These are phyloP conservation scores for Picea abies DNA, from an alignment of 83 land plant species.

Conservation along the genomic window DNA sequence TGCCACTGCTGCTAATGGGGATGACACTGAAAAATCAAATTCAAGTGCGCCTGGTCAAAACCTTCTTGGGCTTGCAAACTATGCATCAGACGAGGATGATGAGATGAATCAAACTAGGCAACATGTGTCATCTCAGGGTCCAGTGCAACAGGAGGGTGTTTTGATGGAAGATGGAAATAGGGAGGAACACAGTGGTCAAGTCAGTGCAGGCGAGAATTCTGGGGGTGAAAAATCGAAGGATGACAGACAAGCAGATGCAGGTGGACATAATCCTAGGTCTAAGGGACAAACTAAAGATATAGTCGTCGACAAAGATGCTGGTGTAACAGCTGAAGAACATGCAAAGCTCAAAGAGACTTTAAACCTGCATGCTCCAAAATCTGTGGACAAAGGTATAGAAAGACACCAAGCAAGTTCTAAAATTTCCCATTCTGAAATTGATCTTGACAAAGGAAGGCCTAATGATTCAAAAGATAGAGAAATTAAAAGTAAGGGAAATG, in stretches of 20 bases:
- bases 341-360: not conserved
- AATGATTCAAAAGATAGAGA: conserved; percentile 2
- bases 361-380: not conserved
- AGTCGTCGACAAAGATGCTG: not conserved
- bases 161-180: not conserved
- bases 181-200: conserved; percentile 19
- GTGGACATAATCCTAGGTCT: not conserved
- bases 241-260: conserved; percentile 4
- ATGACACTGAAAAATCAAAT: conserved; percentile 44
- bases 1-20: conserved; percentile 23
- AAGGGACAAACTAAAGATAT: not conserved
- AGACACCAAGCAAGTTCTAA: not conserved
- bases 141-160: conserved; percentile 15
- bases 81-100: conserved; percentile 82
- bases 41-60: conserved; percentile 48
- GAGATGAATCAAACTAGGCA: conserved; percentile 23
- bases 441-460: not conserved
- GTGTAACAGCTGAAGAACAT: not conserved
- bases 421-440: not conserved
- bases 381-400: conserved; percentile 3
- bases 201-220: not conserved
- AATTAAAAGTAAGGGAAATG: not conserved
- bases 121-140: not conserved
- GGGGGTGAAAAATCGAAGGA: conserved; percentile 24
- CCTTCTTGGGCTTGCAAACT: conserved; percentile 92